Evolutionary conservation across 345 rosid species (phyloP), one percentile per base, ranked within the genome.

Genomic region (Eucalyptus victrix): DNA sequence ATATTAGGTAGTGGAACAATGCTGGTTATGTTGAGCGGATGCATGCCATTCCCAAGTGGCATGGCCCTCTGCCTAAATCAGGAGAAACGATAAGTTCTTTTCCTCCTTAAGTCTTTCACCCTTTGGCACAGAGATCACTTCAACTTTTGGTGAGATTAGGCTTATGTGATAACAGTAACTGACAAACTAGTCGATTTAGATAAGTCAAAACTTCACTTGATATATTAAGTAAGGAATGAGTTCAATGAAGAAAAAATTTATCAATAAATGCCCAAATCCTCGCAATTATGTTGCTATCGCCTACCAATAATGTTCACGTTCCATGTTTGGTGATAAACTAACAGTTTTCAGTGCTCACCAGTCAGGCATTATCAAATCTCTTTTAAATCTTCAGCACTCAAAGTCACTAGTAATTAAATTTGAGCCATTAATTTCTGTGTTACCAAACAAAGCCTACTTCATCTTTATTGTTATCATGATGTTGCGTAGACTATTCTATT

Each of bases 1-100:
- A 95, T 97, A 69, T 92, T 97, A 92, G 98, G 99, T 49, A 96
- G 97, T 28, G 99, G 98, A 88, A 96, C 96, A 96, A 97, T 89
- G 97, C 97, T 67, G 99, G 97, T 49, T 97, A 96, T 92, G 97
- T 96, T 60, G 99, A 97, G 87, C 94, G 92, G 87, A 97, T 96
- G 21, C 90, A 93, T 69, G 96, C 96, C 42, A 96, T 97, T 92
- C 99, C 99, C 19, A 97, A 97, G 91, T 96, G 98, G 99, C 95
- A 92, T 7, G 99, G 98, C 87, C 92, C 91, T 87, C 92, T 94
- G 45, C 98, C 99, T 12, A 93, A 94, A 86, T 96, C 99, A 87
- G 99, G 97, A 53, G 97, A 97, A 89, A 96, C 93, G 99, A 95
- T 95, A 60, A 69, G 92, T 88, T 69, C 2, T 69, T n/a, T 67